Percentiles rank a stretch among this genome's conserved stretches.
phyloP scores from a whole-genome alignment of 805 yeast species.

The Myxozyma lipomycoides region DNA sequence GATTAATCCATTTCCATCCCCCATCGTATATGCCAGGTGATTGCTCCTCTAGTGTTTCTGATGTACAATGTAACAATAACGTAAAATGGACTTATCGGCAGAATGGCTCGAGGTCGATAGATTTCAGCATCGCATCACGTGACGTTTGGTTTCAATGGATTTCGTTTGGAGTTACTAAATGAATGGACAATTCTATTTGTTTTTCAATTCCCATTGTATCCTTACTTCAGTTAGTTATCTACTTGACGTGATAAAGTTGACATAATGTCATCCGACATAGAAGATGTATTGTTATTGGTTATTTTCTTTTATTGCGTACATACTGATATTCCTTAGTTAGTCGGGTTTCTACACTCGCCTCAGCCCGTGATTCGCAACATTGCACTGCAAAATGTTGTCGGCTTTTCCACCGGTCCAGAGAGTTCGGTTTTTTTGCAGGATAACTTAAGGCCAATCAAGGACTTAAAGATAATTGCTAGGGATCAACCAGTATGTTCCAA shows the following conservation, averaged over 20 bases:
- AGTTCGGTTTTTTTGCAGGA: constrained; percentile 64
- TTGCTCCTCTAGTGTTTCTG: too few species aligned
- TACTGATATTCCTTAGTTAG: constrained; percentile 43
- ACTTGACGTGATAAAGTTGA: neutral
- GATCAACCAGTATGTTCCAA: constrained; percentile 34
- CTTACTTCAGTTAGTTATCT: too few species aligned
- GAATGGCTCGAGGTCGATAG: too few species aligned
- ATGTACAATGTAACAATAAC: too few species aligned
- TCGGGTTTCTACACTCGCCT: constrained; percentile 74
- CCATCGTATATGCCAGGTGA: too few species aligned
- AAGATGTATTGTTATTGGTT: constrained; percentile 42
- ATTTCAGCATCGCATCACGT: too few species aligned
- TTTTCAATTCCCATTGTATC: too few species aligned
- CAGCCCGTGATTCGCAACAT: constrained; percentile 75
- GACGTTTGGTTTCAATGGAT: too few species aligned
- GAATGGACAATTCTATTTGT: too few species aligned
- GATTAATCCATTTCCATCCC: neutral
- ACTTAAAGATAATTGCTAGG: constrained; percentile 58
- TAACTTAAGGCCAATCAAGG: constrained; percentile 65
- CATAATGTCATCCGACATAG: constrained; percentile 51
- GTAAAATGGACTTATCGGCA: too few species aligned
- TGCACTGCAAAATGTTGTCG: constrained; percentile 80
- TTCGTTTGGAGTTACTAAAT: too few species aligned
- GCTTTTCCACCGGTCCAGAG: constrained; percentile 69
- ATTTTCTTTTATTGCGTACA: neutral